phyloP scores from a whole-genome alignment of 441 rosid genomes.

The Lepidium campestre region DNA sequence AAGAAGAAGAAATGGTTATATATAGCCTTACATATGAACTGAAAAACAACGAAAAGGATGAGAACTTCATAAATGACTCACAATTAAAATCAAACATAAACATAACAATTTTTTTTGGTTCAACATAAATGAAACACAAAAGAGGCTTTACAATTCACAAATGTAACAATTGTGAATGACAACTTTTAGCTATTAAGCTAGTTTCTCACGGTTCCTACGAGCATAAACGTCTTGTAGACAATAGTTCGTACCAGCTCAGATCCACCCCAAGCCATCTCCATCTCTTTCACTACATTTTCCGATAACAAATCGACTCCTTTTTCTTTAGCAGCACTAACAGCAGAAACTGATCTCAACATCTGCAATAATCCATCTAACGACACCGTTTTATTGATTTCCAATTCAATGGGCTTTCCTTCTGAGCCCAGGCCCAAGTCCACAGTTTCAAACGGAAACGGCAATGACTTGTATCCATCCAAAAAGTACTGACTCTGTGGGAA shows the following conservation, averaged over 20 bases:
- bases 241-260: slow-evolving; percentile 35
- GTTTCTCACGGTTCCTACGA: slow-evolving; percentile 36
- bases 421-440: slow-evolving; percentile 52
- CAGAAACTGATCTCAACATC: slow-evolving; percentile 45
- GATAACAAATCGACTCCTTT: slow-evolving; percentile 56
- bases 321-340: slow-evolving; percentile 41
- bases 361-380: slow-evolving; percentile 42
- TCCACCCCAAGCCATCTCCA: slow-evolving; percentile 70
- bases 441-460: slow-evolving; percentile 57
- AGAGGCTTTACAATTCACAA: too few species aligned
- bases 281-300: slow-evolving; percentile 37
- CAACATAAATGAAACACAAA: too few species aligned
- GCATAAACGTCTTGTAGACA: slow-evolving; percentile 50
- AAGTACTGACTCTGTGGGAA: slow-evolving; percentile 28
- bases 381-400: slow-evolving; percentile 43
- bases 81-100: too few species aligned
- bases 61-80: too few species aligned
- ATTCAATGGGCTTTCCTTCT: slow-evolving; percentile 44
- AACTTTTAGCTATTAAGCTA: background rate
- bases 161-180: background rate
- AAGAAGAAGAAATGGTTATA: too few species aligned
- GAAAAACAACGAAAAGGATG: too few species aligned
- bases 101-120: too few species aligned
- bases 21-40: too few species aligned
- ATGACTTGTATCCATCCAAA: slow-evolving; percentile 35